phyloP scores from a whole-genome alignment of 495 filamentous ascomycete species.

The Baudoinia panamericana region DNA sequence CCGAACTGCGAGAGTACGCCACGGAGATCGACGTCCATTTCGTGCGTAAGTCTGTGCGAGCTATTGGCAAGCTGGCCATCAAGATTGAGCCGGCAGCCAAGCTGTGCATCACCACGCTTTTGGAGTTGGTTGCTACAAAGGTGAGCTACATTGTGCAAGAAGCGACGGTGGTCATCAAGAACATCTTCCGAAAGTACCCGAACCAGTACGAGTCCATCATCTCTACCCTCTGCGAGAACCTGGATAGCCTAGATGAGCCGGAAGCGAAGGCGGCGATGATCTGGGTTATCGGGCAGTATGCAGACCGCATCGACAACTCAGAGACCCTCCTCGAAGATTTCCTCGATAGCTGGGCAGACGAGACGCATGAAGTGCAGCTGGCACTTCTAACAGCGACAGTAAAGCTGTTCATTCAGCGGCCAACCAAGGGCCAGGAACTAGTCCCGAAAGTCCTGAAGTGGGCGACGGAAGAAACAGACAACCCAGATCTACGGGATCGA shows the following conservation, averaged over 20 bases:
- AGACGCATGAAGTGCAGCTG: slow-evolving; percentile 88
- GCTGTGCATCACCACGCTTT: slow-evolving; percentile 79
- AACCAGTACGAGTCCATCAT: slow-evolving; percentile 98
- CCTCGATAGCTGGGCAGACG: slow-evolving; percentile 81
- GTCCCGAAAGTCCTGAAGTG: slow-evolving; percentile 95
- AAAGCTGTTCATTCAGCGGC: slow-evolving; percentile 94
- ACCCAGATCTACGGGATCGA: slow-evolving; percentile 87
- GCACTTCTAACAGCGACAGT: slow-evolving; percentile 92
- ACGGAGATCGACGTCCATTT: slow-evolving; percentile 99
- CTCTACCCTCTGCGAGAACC: slow-evolving; percentile 81
- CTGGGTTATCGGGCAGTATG: slow-evolving; percentile 98
- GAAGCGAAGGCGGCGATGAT: slow-evolving; percentile 99
- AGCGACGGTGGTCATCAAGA: slow-evolving; percentile 97
- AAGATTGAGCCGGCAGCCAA: slow-evolving; percentile 93
- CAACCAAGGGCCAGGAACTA: slow-evolving; percentile 84
- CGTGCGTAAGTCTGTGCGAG: slow-evolving; percentile 91
- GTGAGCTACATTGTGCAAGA: slow-evolving; percentile 99
- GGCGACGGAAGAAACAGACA: slow-evolving; percentile 98
- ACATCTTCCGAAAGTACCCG: slow-evolving; percentile 98
- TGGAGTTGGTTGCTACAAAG: slow-evolving; percentile 94
- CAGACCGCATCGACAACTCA: slow-evolving; percentile 89
- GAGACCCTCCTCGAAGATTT: slow-evolving; percentile 92
- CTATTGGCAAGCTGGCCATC: slow-evolving; percentile 95
- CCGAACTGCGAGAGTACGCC: slow-evolving; percentile 90
- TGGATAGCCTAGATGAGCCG: slow-evolving; percentile 96